Evolutionary conservation across 2,329 filamentous ascomycete species (phyloP), one percentile per base, ranked within the genome.

Genomic region (Exophiala sp.): DNA sequence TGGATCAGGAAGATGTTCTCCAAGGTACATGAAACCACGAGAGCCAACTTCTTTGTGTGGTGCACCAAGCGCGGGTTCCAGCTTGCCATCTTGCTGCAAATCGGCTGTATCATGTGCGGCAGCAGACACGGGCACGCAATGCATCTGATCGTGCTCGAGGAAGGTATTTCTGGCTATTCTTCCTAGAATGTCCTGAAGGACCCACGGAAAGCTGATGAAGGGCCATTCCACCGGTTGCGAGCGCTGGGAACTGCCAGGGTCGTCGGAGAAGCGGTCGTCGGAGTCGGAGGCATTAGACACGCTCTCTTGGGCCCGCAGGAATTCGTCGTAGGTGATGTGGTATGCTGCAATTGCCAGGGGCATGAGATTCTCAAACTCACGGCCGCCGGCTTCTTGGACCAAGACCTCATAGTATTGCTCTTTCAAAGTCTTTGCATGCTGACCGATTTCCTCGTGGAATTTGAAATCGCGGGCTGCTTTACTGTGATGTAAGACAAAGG

Each of bases 121-220:
- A n/a, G n/a, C n/a, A n/a, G n/a, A n/a, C n/a, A n/a, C n/a, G n/a
- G n/a, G n/a, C n/a, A n/a, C n/a, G n/a, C n/a, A 10, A 5, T n/a
- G 24, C 40, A 35, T 18, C 27, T 30, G 11, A 24, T 14, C 14
- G 11, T 42, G n/a, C 7, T 54, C 37, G 6, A 51, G 24, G 14
- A 44, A 22, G 9, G 54, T 57, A 40, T 51, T 46, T 21, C 32
- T 52, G 1, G 85, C 86, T 59, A 95, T 82, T 41, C 76, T 75
- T 1, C 85, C 83, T 2, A 95, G 73, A 52, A 88, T 78, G 38
- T 77, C 75, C 10, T 82, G 75, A 57, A 97, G 95, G 1, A 97
- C 72, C 93, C 93, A 98, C 0, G 93, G 91, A 60, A 96, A 97
- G 52, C 85, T 93, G 60, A 96, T 93, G 7, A 97, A 72, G 0